These are phyloP conservation scores for Rhododendron simsii DNA, from an alignment of 148 eudicot genomes.

Conservation along the genomic window DNA sequence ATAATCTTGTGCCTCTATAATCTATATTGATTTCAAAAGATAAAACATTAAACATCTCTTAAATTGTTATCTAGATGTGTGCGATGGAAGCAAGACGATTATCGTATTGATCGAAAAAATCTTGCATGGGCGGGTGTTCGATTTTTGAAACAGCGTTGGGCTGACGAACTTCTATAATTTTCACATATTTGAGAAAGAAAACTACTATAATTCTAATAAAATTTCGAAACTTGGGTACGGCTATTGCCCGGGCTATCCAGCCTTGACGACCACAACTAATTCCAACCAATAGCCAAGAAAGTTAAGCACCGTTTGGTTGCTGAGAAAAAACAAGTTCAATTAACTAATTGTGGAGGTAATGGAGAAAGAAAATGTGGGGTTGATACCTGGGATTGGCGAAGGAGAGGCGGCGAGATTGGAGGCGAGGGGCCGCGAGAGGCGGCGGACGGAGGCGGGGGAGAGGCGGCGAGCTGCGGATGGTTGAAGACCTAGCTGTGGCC, in stretches of 20 bases:
- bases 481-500: conserved; percentile 49
- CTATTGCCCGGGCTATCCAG: no score
- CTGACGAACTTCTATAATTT: no score
- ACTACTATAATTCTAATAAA: no score
- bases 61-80: not conserved
- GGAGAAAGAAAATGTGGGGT: not conserved
- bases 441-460: conserved; percentile 48
- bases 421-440: conserved; percentile 49
- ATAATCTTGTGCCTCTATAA: no score
- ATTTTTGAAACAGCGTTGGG: no score
- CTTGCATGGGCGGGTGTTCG: not conserved
- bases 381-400: conserved; percentile 53
- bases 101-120: no score
- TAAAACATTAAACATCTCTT: no score
- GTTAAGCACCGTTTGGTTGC: not conserved
- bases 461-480: conserved; percentile 36
- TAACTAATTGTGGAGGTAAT: not conserved
- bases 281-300: not conserved
- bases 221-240: no score
- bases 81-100: not conserved
- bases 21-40: no score
- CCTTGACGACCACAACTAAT: not conserved
- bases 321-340: not conserved
- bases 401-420: conserved; percentile 44
- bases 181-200: no score